Evolutionary conservation across 139 green algal species (phyloP).

Genomic region (Coelastrella sp.): DNA sequence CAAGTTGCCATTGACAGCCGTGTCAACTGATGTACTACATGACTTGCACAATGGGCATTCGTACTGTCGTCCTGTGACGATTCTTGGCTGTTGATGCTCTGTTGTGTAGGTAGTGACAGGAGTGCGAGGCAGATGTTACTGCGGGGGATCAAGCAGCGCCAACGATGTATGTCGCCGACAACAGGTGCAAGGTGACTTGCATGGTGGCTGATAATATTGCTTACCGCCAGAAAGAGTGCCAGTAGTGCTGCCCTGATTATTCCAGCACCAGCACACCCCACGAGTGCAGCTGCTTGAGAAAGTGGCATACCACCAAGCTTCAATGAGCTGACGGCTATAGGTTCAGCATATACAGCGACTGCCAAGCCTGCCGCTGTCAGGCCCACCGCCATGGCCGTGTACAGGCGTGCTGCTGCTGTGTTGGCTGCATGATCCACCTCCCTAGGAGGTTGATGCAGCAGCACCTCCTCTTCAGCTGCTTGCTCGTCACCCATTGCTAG

Average conservation of each 20-base stretch:
- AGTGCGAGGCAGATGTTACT: no score
- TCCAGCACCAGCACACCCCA: slow-evolving; percentile 25
- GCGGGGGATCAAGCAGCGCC: no score
- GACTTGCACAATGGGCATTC: no score
- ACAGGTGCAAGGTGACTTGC: no score
- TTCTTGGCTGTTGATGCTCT: no score
- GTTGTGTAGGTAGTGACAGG: no score
- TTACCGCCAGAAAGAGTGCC: slow-evolving; percentile 11
- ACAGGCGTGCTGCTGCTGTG: neutral
- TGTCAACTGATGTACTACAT: no score
- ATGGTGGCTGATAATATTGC: neutral
- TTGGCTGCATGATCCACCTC: neutral
- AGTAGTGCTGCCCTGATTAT: slow-evolving; percentile 28
- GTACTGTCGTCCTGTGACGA: no score
- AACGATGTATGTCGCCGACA: no score
- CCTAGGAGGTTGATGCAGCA: neutral
- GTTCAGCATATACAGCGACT: neutral
- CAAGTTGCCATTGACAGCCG: no score
- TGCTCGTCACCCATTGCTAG: neutral
- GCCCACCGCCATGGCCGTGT: neutral
- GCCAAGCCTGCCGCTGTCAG: slow-evolving; percentile 8
- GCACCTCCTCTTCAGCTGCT: neutral
- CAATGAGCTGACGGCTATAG: neutral
- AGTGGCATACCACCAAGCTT: neutral
- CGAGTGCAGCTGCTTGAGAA: slow-evolving; percentile 23